These are phyloP conservation scores for Polygonum maritimum DNA, from an alignment of 148 eudicot species.

Conservation along the genomic window DNA sequence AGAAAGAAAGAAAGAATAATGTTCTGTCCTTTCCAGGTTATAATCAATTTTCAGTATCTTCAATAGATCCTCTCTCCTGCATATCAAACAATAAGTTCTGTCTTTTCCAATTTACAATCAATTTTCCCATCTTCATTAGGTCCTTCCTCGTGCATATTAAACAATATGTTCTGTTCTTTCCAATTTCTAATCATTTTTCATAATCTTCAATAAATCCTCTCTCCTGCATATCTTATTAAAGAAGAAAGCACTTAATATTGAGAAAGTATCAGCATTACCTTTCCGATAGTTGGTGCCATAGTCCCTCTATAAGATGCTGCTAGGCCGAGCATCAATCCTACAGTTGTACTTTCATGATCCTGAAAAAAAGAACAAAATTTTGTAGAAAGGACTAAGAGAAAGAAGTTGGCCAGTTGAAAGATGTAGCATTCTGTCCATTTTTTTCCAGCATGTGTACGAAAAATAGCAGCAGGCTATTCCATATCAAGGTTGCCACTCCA, in stretches of 20 bases:
- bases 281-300: constrained; percentile 85
- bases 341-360: constrained; percentile 96
- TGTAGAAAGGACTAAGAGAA: neutral
- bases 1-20: neutral
- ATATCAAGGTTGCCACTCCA: neutral
- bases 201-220: neutral
- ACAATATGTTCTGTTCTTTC: neutral
- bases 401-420: neutral
- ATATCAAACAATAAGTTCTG: neutral
- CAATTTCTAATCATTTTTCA: neutral
- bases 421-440: neutral
- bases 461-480: neutral
- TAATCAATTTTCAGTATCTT: neutral
- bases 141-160: neutral
- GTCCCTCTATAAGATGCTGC: constrained; percentile 96
- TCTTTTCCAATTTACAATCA: neutral
- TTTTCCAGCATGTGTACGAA: neutral
- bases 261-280: constrained; percentile 32
- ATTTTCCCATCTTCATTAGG: neutral
- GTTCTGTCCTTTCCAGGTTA: neutral
- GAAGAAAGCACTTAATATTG: neutral
- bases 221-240: constrained; percentile 4
- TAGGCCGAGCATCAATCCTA: constrained; percentile 96
- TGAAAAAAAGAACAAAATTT: constrained; percentile 18
- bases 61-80: neutral